Evolutionary conservation across 768 basidiomycete species (phyloP).

Genomic region (Gymnopilus junonius): DNA sequence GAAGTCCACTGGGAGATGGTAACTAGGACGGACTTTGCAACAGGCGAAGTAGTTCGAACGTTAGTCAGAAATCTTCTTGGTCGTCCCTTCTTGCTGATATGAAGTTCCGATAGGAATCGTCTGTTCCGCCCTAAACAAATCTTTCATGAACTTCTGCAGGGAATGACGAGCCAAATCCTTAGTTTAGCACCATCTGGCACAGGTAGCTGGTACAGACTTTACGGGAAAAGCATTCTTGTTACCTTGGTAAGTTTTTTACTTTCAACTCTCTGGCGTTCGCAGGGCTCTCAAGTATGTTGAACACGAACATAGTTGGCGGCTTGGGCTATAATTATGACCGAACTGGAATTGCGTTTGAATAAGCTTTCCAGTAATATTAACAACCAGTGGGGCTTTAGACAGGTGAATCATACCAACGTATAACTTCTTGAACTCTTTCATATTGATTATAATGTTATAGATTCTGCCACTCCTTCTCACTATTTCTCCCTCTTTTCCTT

Average conservation of each 20-base stretch:
- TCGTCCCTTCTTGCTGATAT: not conserved
- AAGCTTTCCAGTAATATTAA: conserved; percentile 11
- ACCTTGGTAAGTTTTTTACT: conserved; percentile 13
- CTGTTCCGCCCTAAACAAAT: conserved; percentile 26
- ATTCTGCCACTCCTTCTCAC: conserved; percentile 29
- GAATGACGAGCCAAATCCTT: conserved; percentile 27
- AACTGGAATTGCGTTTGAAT: conserved; percentile 25
- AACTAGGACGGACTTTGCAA: conserved; percentile 18
- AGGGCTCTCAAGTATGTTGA: not conserved
- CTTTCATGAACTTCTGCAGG: conserved; percentile 27
- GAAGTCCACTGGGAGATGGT: conserved; percentile 24
- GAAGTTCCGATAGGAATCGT: conserved; percentile 15
- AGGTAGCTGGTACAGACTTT: conserved; percentile 22
- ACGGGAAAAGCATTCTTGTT: conserved; percentile 26
- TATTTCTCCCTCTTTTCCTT: conserved; percentile 27
- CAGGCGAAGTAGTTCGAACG: conserved; percentile 17
- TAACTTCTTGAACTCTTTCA: not conserved
- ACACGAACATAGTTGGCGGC: conserved; percentile 21
- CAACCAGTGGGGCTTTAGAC: conserved; percentile 30
- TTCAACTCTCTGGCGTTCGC: no score
- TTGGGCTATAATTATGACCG: conserved; percentile 31
- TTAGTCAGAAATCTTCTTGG: not conserved
- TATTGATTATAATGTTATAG: conserved; percentile 1
- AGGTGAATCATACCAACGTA: conserved; percentile 12
- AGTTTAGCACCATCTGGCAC: conserved; percentile 26